phyloP scores from a whole-genome alignment of 2,329 filamentous ascomycete genomes.

The Ophiostoma sp. region DNA sequence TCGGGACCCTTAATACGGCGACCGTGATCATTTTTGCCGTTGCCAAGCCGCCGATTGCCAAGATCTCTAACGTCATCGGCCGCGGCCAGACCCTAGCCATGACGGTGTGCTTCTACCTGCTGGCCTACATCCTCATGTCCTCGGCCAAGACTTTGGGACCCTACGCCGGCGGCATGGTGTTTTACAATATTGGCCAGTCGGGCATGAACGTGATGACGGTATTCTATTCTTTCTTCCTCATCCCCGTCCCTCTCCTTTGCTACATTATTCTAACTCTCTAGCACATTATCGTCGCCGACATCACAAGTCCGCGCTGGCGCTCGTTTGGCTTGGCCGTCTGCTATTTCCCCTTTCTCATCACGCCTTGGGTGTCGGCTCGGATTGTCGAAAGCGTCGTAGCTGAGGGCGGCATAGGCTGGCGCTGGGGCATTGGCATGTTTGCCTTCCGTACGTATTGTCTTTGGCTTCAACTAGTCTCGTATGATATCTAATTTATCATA shows the following conservation, averaged over 20 bases:
- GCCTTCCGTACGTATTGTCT: conserved; percentile 35
- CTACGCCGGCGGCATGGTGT: conserved; percentile 50
- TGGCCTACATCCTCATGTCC: conserved; percentile 55
- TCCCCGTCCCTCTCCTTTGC: no score
- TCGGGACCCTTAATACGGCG: conserved; percentile 32
- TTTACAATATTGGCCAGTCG: conserved; percentile 54
- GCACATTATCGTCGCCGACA: conserved; percentile 59
- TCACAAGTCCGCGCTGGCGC: conserved; percentile 47
- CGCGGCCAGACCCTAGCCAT: conserved; percentile 51
- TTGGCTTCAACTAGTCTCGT: no score
- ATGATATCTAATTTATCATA: no score
- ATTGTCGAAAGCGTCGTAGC: conserved; percentile 38
- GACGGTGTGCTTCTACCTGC: conserved; percentile 47
- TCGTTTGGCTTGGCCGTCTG: conserved; percentile 42
- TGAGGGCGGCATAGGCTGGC: conserved; percentile 40
- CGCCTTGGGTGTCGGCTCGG: conserved; percentile 50
- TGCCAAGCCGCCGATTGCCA: conserved; percentile 56
- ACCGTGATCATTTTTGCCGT: conserved; percentile 43
- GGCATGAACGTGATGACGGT: conserved; percentile 51
- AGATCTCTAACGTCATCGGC: conserved; percentile 57
- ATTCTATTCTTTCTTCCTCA: no score
- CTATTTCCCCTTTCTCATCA: conserved; percentile 50
- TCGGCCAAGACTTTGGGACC: conserved; percentile 44
- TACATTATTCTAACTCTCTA: conserved; percentile 27
- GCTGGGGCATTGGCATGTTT: conserved; percentile 56